Percentiles rank a stretch among this genome's conserved stretches.
These are phyloP conservation scores for Hydrangea macrophylla DNA, from an alignment of 148 eudicot genomes.

Conservation along the genomic window DNA sequence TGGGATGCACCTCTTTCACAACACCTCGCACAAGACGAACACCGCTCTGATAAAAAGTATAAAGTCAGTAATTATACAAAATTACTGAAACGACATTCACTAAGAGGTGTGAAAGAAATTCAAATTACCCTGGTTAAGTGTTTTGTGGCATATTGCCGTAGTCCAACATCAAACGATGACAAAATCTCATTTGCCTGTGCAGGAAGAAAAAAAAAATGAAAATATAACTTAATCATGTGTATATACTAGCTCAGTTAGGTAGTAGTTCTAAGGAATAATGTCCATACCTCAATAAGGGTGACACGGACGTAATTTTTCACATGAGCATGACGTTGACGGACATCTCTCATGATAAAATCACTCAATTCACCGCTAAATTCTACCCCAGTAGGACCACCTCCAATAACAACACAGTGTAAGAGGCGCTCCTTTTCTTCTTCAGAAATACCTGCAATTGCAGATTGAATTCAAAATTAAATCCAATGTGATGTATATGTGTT, in stretches of 20 bases:
- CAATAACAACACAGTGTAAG: conserved; percentile 85
- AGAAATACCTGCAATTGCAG: conserved; percentile 49
- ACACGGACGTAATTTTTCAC: conserved; percentile 72
- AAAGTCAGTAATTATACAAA: neutral
- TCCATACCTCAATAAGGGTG: conserved; percentile 81
- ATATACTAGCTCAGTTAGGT: neutral
- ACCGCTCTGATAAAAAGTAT: conserved; percentile 47
- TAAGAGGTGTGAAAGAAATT: neutral
- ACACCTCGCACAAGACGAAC: conserved; percentile 75
- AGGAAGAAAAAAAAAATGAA: conserved; percentile 8
- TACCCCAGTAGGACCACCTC: conserved; percentile 96
- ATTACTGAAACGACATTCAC: neutral
- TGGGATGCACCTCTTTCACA: conserved; percentile 77
- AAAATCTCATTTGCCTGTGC: conserved; percentile 84
- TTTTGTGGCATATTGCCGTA: conserved; percentile 76
- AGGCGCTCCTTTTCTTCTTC: conserved; percentile 73
- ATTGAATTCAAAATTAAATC: neutral
- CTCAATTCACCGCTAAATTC: conserved; percentile 92
- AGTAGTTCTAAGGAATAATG: neutral
- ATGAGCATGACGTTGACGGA: conserved; percentile 55
- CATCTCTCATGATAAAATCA: conserved; percentile 81
- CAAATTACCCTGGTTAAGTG: conserved; percentile 72
- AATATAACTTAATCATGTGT: neutral
- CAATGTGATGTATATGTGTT: neutral
- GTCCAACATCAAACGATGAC: conserved; percentile 84